Percentiles rank a stretch among this genome's conserved stretches.
Conservation (phyloP, 2,329 filamentous ascomycete genomes). For the Knoxdaviesia capensis region DNA sequence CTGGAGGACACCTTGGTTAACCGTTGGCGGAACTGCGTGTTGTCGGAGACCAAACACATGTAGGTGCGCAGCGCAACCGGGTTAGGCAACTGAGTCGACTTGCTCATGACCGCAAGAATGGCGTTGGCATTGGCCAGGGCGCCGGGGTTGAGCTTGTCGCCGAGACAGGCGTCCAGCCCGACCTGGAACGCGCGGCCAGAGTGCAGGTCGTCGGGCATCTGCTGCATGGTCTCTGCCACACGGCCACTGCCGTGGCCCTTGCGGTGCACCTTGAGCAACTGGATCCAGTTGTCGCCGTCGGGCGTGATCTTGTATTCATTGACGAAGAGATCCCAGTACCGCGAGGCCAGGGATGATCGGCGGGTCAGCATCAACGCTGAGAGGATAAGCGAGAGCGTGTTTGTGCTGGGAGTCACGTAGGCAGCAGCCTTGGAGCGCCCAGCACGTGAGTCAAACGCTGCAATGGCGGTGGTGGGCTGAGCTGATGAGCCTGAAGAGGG, state of each 20-base stretch:
- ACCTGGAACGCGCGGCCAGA: constrained; percentile 41
- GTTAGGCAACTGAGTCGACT: too few relatives aligned
- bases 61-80: too few relatives aligned
- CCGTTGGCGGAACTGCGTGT: too few relatives aligned
- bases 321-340: constrained; percentile 64
- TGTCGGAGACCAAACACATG: too few relatives aligned
- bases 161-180: constrained; percentile 52
- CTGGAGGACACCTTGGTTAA: too few relatives aligned
- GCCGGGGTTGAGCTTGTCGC: constrained; percentile 58
- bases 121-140: constrained; percentile 42
- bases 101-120: constrained; percentile 49
- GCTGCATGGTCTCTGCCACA: constrained; percentile 35
- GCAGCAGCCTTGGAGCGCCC: constrained; percentile 3
- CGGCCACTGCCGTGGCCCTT: constrained; percentile 43
- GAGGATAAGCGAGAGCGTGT: constrained; percentile 50
- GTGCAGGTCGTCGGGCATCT: constrained; percentile 26
- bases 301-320: constrained; percentile 40
- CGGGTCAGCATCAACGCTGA: constrained; percentile 39
- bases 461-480: background rate
- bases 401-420: constrained; percentile 26
- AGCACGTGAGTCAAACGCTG: background rate
- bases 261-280: constrained; percentile 47
- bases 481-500: background rate
- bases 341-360: constrained; percentile 38
- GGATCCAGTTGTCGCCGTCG: constrained; percentile 49